These are phyloP conservation scores for Diplotaxis tenuifolia DNA, from an alignment of 345 rosid species.

Conservation along the genomic window DNA sequence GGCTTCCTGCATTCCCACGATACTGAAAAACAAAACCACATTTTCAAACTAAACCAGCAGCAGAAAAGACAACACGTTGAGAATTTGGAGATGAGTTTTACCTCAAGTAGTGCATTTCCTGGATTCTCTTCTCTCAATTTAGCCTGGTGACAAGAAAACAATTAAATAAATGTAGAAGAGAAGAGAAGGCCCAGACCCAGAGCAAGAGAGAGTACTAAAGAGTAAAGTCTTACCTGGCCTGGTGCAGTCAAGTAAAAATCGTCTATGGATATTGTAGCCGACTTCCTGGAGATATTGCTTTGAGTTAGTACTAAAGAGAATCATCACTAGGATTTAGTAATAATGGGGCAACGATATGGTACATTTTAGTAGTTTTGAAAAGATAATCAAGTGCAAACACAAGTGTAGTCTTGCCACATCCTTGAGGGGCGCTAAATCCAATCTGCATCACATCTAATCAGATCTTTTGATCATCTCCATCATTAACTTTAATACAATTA, in stretches of 20 bases:
- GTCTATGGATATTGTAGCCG: slow-evolving; percentile 85
- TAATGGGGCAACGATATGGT: neutral
- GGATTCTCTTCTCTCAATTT: slow-evolving; percentile 66
- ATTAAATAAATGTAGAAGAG: neutral
- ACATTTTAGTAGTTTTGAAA: slow-evolving; percentile 76
- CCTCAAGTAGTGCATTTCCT: slow-evolving; percentile 87
- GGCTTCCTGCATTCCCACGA: slow-evolving; percentile 97
- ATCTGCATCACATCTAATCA: slow-evolving; percentile 47
- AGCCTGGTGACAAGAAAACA: slow-evolving; percentile 41
- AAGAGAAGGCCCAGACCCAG: slow-evolving; percentile 11
- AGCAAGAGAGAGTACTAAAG: neutral
- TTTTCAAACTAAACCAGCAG: neutral
- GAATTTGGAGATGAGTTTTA: slow-evolving; percentile 25
- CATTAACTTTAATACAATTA: neutral
- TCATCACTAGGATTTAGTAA: neutral
- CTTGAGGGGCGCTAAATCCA: slow-evolving; percentile 98
- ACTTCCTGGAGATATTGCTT: slow-evolving; percentile 55
- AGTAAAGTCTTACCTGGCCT: slow-evolving; percentile 59
- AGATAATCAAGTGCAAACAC: slow-evolving; percentile 93
- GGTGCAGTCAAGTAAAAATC: slow-evolving; percentile 91
- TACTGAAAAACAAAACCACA: slow-evolving; percentile 40
- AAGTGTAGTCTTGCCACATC: slow-evolving; percentile 98
- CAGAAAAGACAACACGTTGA: neutral
- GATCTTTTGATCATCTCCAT: neutral
- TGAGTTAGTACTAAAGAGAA: neutral